Conservation (phyloP, 2,329 filamentous ascomycete genomes). For the Pestalotiopsis sp. region DNA sequence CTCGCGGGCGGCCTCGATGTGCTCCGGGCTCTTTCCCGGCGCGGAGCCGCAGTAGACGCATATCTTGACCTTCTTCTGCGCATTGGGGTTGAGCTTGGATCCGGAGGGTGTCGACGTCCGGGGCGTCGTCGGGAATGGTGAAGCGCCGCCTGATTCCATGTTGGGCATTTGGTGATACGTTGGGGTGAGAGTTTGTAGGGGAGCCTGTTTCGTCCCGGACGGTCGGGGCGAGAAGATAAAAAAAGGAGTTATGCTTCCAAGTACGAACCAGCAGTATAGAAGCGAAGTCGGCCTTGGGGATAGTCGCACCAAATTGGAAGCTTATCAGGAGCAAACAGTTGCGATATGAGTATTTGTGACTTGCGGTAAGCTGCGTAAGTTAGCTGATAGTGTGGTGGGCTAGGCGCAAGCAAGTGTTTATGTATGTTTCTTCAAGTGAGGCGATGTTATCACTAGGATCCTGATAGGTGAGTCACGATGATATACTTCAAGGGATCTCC, state of each 20-base stretch:
- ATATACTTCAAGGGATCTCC: background rate
- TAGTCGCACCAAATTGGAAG: background rate
- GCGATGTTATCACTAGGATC: background rate
- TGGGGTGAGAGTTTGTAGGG: background rate
- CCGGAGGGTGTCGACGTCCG: constrained; percentile 28
- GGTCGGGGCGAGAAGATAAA: background rate
- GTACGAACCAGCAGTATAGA: background rate
- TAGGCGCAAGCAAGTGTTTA: background rate
- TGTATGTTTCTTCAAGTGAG: background rate
- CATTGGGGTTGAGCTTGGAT: constrained; percentile 27
- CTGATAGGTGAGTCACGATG: background rate
- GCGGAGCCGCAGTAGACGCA: constrained; percentile 94
- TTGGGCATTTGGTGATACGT: background rate
- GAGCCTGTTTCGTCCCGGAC: background rate
- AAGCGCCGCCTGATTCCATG: constrained; percentile 42
- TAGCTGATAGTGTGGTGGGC: background rate
- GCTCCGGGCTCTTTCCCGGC: constrained; percentile 68
- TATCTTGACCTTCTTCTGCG: constrained; percentile 60
- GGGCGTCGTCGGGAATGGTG: constrained; percentile 30
- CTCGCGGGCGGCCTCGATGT: constrained; percentile 75
- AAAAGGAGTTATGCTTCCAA: background rate
- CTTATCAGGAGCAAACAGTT: background rate
- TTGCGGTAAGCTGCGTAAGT: background rate
- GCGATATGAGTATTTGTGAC: background rate
- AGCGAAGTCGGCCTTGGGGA: background rate